These are phyloP conservation scores for Aspergillus mulundensis DNA, from an alignment of 495 filamentous ascomycete species.

Conservation along the genomic window DNA sequence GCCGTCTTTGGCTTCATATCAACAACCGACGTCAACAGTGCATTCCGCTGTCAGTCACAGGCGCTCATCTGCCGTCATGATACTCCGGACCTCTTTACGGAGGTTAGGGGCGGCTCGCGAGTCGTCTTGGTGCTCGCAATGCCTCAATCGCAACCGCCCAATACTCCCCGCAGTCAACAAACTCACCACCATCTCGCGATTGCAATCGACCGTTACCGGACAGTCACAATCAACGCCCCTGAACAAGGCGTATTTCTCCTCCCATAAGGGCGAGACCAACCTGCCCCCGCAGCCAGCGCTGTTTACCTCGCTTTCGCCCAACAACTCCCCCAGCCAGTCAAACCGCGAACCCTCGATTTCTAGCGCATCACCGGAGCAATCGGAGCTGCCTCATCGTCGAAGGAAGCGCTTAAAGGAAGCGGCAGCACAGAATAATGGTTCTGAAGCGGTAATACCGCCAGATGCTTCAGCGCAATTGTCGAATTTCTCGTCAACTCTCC, in stretches of 20 bases:
- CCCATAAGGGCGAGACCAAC: conserved; percentile 25
- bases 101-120: conserved; percentile 30
- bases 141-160: conserved; percentile 21
- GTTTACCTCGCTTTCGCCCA: conserved; percentile 27
- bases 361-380: conserved; percentile 13
- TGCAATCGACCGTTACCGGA: conserved; percentile 26
- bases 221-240: conserved; percentile 25
- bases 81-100: conserved; percentile 39
- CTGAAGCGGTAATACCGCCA: conserved; percentile 54
- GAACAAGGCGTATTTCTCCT: conserved; percentile 42
- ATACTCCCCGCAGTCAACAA: conserved; percentile 23
- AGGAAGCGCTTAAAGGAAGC: conserved; percentile 49
- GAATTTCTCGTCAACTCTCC: conserved; percentile 60
- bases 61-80: conserved; percentile 33
- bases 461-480: conserved; percentile 84
- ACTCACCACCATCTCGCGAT: conserved; percentile 33
- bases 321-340: conserved; percentile 15
- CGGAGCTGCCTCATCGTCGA: conserved; percentile 47
- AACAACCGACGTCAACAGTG: conserved; percentile 14
- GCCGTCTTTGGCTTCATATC: conserved; percentile 17
- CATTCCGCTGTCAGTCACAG: conserved; percentile 7
- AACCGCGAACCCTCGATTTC: not conserved
- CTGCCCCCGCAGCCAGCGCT: conserved; percentile 22
- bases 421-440: conserved; percentile 16
- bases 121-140: conserved; percentile 30